Evolutionary conservation across 2,329 filamentous ascomycete species (phyloP), one percentile per base, ranked within the genome.

Genomic region (Apiospora aurea): DNA sequence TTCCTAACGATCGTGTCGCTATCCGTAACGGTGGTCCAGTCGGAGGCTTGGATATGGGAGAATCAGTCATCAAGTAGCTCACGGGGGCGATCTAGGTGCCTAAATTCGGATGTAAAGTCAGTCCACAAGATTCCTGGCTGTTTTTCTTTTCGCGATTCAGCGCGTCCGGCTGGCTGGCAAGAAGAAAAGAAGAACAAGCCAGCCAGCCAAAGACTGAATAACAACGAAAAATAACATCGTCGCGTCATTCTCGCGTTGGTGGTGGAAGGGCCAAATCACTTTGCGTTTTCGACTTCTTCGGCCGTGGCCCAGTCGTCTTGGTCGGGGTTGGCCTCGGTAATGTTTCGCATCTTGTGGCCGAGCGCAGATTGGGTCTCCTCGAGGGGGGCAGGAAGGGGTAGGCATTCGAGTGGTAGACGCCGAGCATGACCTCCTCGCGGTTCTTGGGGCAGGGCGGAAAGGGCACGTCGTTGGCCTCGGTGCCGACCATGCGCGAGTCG

Each of bases 291-390:
- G 24, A 67, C 10, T 10, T 53, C 70, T 7, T 71, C 61, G 24
- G 41, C 46, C 29, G 61, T 41, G 24, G 47, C 21, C 41, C n/a
- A 41, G 24, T 71, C 70, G 7, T 68, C 70, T 11, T 51, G 21
- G 21, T 49, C 47, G 8, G 29, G 44, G 29, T 53, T 43, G 38
- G 41, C 57, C 7, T 53, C 11, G 41, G 47, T 8, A 4, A 67
- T 71, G 24, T 51, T 71, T 26, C 43, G 53, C 70, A 46, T 24
- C 46, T 67, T 67, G 18, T 16, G n/a, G 24, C 70, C 70, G 29
- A 71, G 57, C 10, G 66, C 44, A 26, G 41, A 26, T 29, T 66
- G 38, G 16, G 49, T 18, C 18, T 51, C 47, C 29, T 67, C 34
- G 7, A 70, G 16, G 18, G 69, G 53, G 44, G 46, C 26, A 71